Evolutionary conservation across 805 yeast genomes (phyloP), one percentile per base, ranked within the genome.

Genomic region (Kodamaea laetipori): DNA sequence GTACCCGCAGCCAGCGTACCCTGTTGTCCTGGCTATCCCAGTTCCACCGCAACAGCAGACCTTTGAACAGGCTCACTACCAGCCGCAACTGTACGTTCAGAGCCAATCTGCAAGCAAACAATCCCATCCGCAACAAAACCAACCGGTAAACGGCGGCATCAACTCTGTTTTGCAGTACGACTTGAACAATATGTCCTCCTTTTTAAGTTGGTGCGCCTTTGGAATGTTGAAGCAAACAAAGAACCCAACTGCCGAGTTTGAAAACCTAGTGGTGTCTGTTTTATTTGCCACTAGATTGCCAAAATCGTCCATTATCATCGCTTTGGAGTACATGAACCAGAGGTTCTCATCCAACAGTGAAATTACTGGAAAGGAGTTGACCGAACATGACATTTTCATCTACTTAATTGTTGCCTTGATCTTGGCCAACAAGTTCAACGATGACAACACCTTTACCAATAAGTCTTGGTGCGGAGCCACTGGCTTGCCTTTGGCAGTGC

Each of bases 391-490:
- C 47, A 56, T 70, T 57, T 86, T 76, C 68, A 74, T 68, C 58
- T 76, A 70, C 60, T 63, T 89, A 32, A 81, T 84, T 33, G 73
- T 85, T 15, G 76, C 95, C 2, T 73, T 92, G 34, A 79, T 92
- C 27, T 71, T 92, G 48, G 95, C 97, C 37, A 92, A 92, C 71
- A 92, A 92, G 68, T 88, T 89, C 63, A 89, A 90, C 61, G 98
- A 92, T 66, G 99, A 92, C 69, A 90, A 92, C 67, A 92, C 97
- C 21, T 92, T 92, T 61, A 89, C 96, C 48, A 92, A 92, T 68
- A 83, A 82, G 57, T 88, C 97, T 6, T 92, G 99, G 99, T 79
- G 89, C 32, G 90, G 89, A 49, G 98, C 97, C n/a, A 86, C 97
- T 4, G 95, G 95, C 13, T 75, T 92, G 49, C 65, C 78, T 5